Base-by-base conservation (phyloP, 2,329 filamentous ascomycete genomes). In the Sclerotinia sclerotiorum region DNA sequence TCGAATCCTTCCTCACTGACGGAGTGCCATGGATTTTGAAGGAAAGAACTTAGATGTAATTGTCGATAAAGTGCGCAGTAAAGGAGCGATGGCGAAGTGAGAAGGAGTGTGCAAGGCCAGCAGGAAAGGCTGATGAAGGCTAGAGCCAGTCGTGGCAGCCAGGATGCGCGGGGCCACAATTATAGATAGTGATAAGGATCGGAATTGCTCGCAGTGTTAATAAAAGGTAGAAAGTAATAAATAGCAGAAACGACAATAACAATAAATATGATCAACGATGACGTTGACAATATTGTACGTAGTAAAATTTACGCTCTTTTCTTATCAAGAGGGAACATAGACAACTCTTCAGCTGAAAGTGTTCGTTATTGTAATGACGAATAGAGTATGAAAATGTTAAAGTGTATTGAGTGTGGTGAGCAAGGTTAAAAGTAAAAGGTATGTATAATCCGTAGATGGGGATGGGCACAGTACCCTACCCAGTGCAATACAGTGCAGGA, bases 121-220 rank as follows among this genome's bases (percentile, higher is more conserved):
- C 19, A 17, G 27, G 65, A 63, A 63, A 62, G 65, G 65, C 57
- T 67, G 65, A 46, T 67, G 46, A 55, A 67, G 48, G 56, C 65
- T 54, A 57, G 42, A 65, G 51, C 19, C 48, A 64, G 35, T 24
- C 39, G 65, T 62, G 48, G 35, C 49, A 63, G 57, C 29, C 57
- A 61, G 66, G 65, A 35, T 51, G 55, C 27, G 63, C 63, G 55
- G 54, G 39, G 48, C 61, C 35, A 55, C 61, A 64, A n/a, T 64
- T 54, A 42, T 52, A 32, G 61, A 46, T 52, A 64, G 44, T 52
- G 62, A 54, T 39, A 65, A 54, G 39, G 60, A 63, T 32, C 35
- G 32, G 48, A 42, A 46, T 39, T n/a, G 54, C 54, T 56, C 54
- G 13, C 21, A n/a, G 35, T 21, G 42, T 27, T 55, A 55, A 39